These are phyloP conservation scores for Erysimum cheiranthoides DNA, from an alignment of 345 rosid genomes.

Conservation along the genomic window DNA sequence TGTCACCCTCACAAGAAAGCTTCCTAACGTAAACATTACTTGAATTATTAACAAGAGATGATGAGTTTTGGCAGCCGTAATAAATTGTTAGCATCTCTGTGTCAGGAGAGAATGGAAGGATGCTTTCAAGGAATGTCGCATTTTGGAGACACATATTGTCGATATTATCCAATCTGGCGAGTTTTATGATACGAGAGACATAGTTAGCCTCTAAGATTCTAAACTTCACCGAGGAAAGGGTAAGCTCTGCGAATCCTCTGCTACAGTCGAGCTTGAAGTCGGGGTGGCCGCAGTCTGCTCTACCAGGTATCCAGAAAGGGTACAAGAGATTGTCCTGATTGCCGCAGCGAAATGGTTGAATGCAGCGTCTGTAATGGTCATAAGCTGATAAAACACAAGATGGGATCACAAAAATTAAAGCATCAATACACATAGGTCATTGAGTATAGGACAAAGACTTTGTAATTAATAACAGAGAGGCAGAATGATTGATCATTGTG, in stretches of 20 bases:
- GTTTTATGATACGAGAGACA: not conserved
- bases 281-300: slow-evolving; percentile 44
- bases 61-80: slow-evolving; percentile 34
- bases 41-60: not conserved
- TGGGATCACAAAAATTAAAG: slow-evolving; percentile 5
- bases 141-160: slow-evolving; percentile 37
- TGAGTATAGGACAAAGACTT: too few species aligned
- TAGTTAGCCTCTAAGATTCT: slow-evolving; percentile 34
- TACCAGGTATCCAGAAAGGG: slow-evolving; percentile 41
- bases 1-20: not conserved
- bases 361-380: slow-evolving; percentile 17
- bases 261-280: slow-evolving; percentile 40
- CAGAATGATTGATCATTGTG: too few species aligned
- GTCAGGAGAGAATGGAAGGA: not conserved
- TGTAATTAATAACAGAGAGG: too few species aligned
- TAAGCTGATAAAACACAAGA: slow-evolving; percentile 9
- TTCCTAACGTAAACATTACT: not conserved
- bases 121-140: not conserved
- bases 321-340: slow-evolving; percentile 1
- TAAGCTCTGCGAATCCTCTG: slow-evolving; percentile 3
- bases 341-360: slow-evolving; percentile 13
- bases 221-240: slow-evolving; percentile 24
- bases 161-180: slow-evolving; percentile 45
- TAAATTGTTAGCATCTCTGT: slow-evolving; percentile 34
- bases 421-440: not conserved